Conservation (phyloP, 2,329 filamentous ascomycete genomes). For the Verticillium klebahnii region DNA sequence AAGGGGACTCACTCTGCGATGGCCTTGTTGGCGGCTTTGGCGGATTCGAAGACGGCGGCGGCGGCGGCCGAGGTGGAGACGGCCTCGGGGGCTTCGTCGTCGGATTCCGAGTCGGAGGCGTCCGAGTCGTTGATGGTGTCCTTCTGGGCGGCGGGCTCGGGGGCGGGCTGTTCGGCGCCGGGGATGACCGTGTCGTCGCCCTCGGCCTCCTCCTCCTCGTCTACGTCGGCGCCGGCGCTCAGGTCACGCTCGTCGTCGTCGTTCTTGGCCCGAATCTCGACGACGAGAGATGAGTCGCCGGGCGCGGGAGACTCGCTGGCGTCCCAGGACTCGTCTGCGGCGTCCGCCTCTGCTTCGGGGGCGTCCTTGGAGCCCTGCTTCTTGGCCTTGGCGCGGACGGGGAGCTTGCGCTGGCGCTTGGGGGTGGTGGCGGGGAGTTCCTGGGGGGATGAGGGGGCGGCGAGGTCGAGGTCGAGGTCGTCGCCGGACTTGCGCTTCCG, state of each 20-base stretch:
- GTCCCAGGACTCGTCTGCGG: neutral
- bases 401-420: slow-evolving; percentile 13
- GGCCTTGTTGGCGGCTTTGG: slow-evolving; percentile 42
- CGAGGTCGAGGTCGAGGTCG: neutral
- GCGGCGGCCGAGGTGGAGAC: slow-evolving; percentile 49
- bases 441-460: neutral
- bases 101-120: slow-evolving; percentile 37
- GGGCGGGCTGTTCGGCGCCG: slow-evolving; percentile 8
- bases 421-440: neutral
- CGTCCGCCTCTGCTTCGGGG: neutral
- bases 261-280: neutral
- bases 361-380: neutral
- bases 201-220: neutral
- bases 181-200: slow-evolving; percentile 2
- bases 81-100: slow-evolving; percentile 52
- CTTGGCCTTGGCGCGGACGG: slow-evolving; percentile 7
- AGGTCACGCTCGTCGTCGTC: neutral
- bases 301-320: slow-evolving; percentile 7
- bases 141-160: slow-evolving; percentile 2
- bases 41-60: slow-evolving; percentile 38
- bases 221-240: neutral
- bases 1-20: slow-evolving; percentile 41
- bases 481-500: slow-evolving; percentile 1
- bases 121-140: slow-evolving; percentile 11
- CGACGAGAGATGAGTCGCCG: neutral